These are phyloP conservation scores for Lanmaoa rubissima DNA, from an alignment of 768 basidiomycete genomes.

Conservation along the genomic window DNA sequence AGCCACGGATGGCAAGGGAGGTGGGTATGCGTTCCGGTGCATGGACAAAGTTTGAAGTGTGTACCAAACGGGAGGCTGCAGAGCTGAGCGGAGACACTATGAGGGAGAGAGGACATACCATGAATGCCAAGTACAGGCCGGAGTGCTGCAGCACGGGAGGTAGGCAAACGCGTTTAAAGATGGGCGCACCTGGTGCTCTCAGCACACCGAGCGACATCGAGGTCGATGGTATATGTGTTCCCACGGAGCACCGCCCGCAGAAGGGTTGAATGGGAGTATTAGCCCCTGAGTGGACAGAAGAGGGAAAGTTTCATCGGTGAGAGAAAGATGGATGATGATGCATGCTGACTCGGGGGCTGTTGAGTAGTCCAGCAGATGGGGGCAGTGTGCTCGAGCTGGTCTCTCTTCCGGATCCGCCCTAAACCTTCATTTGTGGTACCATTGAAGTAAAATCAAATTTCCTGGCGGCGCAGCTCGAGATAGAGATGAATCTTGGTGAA, in stretches of 20 bases:
- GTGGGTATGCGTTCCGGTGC: constrained; percentile 49
- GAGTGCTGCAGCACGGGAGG: constrained; percentile 40
- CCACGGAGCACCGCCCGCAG: constrained; percentile 12
- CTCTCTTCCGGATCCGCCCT: background rate
- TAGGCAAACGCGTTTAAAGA: constrained; percentile 39
- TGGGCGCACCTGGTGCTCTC: constrained; percentile 33
- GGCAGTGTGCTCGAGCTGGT: background rate
- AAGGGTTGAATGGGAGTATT: constrained; percentile 7
- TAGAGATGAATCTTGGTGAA: no score
- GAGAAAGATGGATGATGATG: background rate
- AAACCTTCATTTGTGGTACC: no score
- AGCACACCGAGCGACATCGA: constrained; percentile 49
- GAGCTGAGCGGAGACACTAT: constrained; percentile 11
- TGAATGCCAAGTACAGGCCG: constrained; percentile 44
- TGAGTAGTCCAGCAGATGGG: background rate
- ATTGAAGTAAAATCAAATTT: no score
- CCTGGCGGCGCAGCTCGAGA: no score
- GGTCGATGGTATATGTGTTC: no score
- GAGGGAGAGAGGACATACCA: constrained; percentile 32
- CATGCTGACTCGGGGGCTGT: background rate
- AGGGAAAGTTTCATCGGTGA: background rate
- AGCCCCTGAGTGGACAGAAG: constrained; percentile 12
- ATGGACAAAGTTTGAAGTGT: constrained; percentile 47
- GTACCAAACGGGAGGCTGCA: constrained; percentile 54
- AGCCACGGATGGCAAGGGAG: constrained; percentile 69